Conservation (phyloP, 768 basidiomycete genomes). For the Pleurotus citrinopileatus region DNA sequence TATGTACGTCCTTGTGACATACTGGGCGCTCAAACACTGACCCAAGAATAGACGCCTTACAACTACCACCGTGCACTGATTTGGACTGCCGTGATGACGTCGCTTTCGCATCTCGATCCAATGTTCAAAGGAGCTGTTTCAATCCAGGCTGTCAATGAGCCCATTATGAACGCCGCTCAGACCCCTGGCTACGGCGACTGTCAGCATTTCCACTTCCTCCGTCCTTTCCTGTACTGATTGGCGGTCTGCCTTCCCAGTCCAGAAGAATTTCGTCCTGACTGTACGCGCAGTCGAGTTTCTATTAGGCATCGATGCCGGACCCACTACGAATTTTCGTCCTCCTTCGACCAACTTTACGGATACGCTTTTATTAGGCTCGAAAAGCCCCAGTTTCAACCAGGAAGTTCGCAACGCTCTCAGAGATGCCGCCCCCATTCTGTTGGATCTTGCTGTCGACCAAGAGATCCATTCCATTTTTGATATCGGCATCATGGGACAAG, state of each 20-base stretch:
- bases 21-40: constrained; percentile 10
- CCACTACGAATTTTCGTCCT: constrained; percentile 10
- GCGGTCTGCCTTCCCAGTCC: constrained; percentile 38
- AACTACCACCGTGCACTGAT: constrained; percentile 77
- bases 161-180: constrained; percentile 63
- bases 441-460: constrained; percentile 25
- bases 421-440: constrained; percentile 36
- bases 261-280: constrained; percentile 66
- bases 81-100: constrained; percentile 83
- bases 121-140: constrained; percentile 62
- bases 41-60: constrained; percentile 45
- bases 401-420: constrained; percentile 27
- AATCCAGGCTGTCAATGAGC: constrained; percentile 78
- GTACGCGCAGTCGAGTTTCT: constrained; percentile 62
- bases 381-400: constrained; percentile 20
- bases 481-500: constrained; percentile 1
- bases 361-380: constrained; percentile 19
- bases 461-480: constrained; percentile 19
- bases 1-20: constrained; percentile 44
- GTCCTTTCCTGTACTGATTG: background rate
- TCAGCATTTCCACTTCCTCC: constrained; percentile 28
- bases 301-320: constrained; percentile 49
- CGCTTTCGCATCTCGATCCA: constrained; percentile 66
- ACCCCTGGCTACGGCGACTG: constrained; percentile 74
- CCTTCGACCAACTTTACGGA: constrained; percentile 24